A percentile compares a stretch with the other conserved stretches of the same genome.
These are phyloP conservation scores for Claviceps sp. DNA, from an alignment of 2,329 filamentous ascomycete species.

Conservation along the genomic window DNA sequence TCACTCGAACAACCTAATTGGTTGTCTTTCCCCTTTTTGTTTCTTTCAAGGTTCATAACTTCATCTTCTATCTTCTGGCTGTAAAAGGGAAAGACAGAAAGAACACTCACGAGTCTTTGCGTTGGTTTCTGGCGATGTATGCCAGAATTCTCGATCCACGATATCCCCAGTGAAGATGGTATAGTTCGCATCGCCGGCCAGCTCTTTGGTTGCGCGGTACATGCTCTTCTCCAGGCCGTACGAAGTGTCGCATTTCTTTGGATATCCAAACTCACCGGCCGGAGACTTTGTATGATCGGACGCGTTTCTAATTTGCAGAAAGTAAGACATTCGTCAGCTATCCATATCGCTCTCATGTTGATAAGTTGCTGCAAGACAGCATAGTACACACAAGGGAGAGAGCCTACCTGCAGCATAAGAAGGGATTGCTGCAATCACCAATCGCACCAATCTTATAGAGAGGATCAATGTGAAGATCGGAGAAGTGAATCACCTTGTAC, in stretches of 20 bases:
- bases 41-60: too few relatives aligned
- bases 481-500: neutral
- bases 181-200: neutral
- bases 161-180: conserved; percentile 1
- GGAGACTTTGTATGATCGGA: neutral
- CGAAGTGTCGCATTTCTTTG: neutral
- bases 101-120: conserved; percentile 13
- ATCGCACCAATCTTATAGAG: neutral
- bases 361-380: too few relatives aligned
- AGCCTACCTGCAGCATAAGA: conserved; percentile 7
- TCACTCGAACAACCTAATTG: too few relatives aligned
- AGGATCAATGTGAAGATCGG: conserved; percentile 1
- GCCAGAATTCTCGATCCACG: neutral
- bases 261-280: neutral
- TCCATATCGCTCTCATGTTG: too few relatives aligned
- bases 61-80: too few relatives aligned
- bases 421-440: conserved; percentile 10
- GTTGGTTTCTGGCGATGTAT: neutral
- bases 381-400: too few relatives aligned
- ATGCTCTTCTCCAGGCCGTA: neutral
- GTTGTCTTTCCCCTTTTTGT: too few relatives aligned
- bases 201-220: neutral
- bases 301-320: conserved; percentile 1
- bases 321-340: neutral
- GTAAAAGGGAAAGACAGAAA: too few relatives aligned